Base-by-base conservation (phyloP, 2,329 filamentous ascomycete genomes). In the Penicillium frequentans region DNA sequence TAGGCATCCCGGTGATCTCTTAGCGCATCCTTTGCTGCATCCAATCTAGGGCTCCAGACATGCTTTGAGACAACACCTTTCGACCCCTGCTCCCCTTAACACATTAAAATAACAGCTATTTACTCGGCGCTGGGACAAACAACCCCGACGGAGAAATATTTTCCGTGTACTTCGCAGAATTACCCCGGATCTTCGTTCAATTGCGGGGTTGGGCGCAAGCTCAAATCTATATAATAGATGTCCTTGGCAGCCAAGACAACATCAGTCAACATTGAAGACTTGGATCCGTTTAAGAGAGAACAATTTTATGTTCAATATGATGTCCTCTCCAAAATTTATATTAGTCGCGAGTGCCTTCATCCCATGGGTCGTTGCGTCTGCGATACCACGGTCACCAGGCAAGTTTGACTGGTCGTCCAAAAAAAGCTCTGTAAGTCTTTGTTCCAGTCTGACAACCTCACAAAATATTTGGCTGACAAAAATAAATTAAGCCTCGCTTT, bases 401-500 rank as follows among this genome's bases (percentile, higher is more conserved):
- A 61, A 61, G 43, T 58, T 64, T 23, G 47, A 65, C 23, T 63
- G 61, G 63, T 56, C 61, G 5, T 57, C 61, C 10, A 60, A 59
- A 42, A 42, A 59, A 55, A 23, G 50, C 54, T 24, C 27, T 59
- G 59, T 61, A 29, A 59, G 62, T 60, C 5, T 10, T 21, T 21
- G 29, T 31, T 42, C 0, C 10, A 42, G 2, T 14, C 11, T 13
- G 39, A 21, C 33, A 10, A 6, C 31, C 31, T 19, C 9, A 7
- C 8, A 39, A 19, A 37, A 3, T 0, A n/a, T 21, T 33, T 23
- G 45, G 16, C 21, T 23, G 5, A 31, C 1, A 13, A 24, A 3
- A 37, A 7, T 2, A 5, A 5, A 10, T 7, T 16, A 45, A 70
- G 69, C 13, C 60, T 72, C 21, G 64, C 70, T 49, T 71, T 70